Conservation (phyloP, 2,329 filamentous ascomycete genomes). For the Aspergillus tubingensis region DNA sequence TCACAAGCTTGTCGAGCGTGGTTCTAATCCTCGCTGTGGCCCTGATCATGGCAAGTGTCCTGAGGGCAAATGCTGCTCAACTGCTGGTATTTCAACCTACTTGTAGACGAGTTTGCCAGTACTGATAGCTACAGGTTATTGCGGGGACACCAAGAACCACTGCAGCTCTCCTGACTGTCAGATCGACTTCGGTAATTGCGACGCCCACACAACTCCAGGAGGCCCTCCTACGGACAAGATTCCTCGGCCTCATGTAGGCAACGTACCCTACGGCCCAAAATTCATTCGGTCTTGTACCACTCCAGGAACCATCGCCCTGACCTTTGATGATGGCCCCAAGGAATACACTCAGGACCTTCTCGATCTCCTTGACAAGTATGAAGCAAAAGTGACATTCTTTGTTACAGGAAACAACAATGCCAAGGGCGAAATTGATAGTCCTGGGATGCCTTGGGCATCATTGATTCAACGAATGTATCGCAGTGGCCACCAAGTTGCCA, state of each 20-base stretch:
- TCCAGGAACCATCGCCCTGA: conserved; percentile 64
- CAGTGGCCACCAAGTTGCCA: conserved; percentile 54
- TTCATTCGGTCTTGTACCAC: conserved; percentile 44
- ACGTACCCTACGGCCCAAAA: conserved; percentile 38
- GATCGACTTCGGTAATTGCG: conserved; percentile 43
- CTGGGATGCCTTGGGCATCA: conserved; percentile 39
- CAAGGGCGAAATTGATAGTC: conserved; percentile 48
- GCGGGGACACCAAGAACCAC: conserved; percentile 38
- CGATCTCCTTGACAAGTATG: conserved; percentile 60
- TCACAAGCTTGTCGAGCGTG: conserved; percentile 18
- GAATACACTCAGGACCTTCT: conserved; percentile 63
- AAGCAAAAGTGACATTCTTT: conserved; percentile 69
- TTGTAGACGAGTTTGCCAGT: background rate
- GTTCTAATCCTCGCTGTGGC: conserved; percentile 36
- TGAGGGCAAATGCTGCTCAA: conserved; percentile 42
- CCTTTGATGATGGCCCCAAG: conserved; percentile 68
- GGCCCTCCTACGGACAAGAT: conserved; percentile 39
- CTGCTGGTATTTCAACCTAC: conserved; percentile 31
- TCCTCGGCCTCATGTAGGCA: conserved; percentile 38
- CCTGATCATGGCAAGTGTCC: conserved; percentile 36
- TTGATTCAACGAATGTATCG: conserved; percentile 45
- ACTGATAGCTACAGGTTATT: conserved; percentile 36
- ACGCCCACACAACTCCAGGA: conserved; percentile 37
- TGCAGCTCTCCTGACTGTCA: conserved; percentile 45
- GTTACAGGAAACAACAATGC: conserved; percentile 55